Base-by-base conservation (phyloP, 306 rosid species). In the Heteromeles arbutifolia region DNA sequence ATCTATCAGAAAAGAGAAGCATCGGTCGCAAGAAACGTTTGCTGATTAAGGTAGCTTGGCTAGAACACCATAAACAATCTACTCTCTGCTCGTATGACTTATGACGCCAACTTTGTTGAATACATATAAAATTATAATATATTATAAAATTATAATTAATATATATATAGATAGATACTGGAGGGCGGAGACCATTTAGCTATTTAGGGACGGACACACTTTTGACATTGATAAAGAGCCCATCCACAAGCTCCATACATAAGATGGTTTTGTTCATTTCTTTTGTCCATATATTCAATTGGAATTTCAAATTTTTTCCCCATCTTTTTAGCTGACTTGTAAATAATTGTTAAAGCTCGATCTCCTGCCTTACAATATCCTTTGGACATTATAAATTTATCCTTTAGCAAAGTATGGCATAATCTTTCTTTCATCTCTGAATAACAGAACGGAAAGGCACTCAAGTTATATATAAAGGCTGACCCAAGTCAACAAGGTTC, bases 241-340 rank as follows among this genome's bases (percentile, higher is more conserved):
- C 28, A 70, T 29, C 66, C 76, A 52, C 45, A 63, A 67, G 82
- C 28, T 56, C 28, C 62, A n/a, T 22, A n/a, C 8, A 11, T 56
- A 56, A 56, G 28, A 3, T 7, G 25, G 80, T 25, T 82, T 78
- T 82, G 74, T 75, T 84, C 74, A 84, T 79, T 83, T 80, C 85
- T 73, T 85, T 85, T 90, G 94, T 83, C 91, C 84, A 79, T 82
- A 85, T 84, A 83, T 85, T 75, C 86, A 70, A 76, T 86, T 87
- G 88, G 93, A 87, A 71, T 63, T 63, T 80, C 77, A 77, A 19
- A 2, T 19, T 31, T 34, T 17, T 41, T 41, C 10, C 13, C 12
- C 5, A 34, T 43, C 57, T 73, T 59, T 73, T 74, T 73, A 22
- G 77, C 11, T 73, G 54, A 72, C 65, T 57, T 73, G 25, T 37